Percentiles rank a stretch among this genome's conserved stretches.
Evolutionary conservation across 345 rosid genomes (phyloP).

Genomic region (Eucalyptus coolabah): DNA sequence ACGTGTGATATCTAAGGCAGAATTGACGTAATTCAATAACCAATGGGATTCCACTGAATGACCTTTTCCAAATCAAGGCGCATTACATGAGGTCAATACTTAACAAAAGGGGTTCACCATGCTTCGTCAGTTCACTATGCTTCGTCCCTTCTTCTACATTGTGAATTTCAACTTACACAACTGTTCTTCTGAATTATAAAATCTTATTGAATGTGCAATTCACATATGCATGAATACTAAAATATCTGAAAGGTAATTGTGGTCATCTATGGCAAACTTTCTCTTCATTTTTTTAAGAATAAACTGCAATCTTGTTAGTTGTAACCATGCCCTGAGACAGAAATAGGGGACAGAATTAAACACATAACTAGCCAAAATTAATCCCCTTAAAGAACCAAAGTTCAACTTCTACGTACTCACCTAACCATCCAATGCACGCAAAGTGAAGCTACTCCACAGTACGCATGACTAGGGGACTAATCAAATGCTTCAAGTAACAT

Average conservation of each 20-base stretch:
- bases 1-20: background rate
- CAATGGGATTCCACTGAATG: background rate
- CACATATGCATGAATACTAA: background rate
- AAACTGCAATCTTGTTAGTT: background rate
- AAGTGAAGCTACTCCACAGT: background rate
- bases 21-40: background rate
- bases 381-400: background rate
- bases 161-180: background rate
- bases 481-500: background rate
- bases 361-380: background rate
- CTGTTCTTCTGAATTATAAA: background rate
- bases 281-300: background rate
- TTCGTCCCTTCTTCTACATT: background rate
- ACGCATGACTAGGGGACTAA: background rate
- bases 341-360: background rate
- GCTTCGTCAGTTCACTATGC: background rate
- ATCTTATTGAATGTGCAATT: background rate
- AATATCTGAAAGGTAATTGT: background rate
- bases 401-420: background rate
- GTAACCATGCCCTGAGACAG: background rate
- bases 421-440: background rate
- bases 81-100: background rate
- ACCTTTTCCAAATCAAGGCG: background rate
- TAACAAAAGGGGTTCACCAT: background rate
- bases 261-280: background rate